Evolutionary conservation across 441 rosid genomes (phyloP), one percentile per base, ranked within the genome.

Genomic region (California macrophylla): DNA sequence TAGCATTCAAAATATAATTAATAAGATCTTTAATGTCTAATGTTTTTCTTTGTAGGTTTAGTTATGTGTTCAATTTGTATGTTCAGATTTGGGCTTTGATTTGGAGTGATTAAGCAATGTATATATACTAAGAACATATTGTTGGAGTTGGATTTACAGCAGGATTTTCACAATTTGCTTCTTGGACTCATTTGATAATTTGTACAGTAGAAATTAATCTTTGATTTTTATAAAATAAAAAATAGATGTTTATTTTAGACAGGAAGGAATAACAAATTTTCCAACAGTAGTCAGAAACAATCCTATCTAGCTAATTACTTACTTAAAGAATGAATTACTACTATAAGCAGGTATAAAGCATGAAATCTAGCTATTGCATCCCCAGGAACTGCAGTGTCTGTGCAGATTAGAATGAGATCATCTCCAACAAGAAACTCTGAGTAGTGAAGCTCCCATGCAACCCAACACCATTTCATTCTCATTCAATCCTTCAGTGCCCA

Each of bases 381-480:
- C 10, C 15, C 15, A 38, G 45, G 45, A 38, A 38, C 45, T 38
- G 45, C 3, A 8, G n/a, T 38, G 15, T 38, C 2, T 29, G 32
- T 38, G 9, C 15, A 12, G 2, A 10, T 8, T 9, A 12, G 15
- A 38, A 6, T 38, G 45, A 18, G 60, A 54, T 9, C 34, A 68
- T 32, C 64, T 68, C 65, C 71, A 68, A 21, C n/a, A 52, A 32
- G 50, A 68, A 20, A 68, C 61, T 26, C 29, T 54, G 54, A 54
- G 20, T 6, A 45, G 15, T 29, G 71, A 13, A 38, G 64, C 34
- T 54, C 50, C 50, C 40, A 34, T 21, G 0, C 21, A 54, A 38
- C 71, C 71, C 71, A 54, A 32, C 61, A 61, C 65, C 64, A 54
- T 68, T 54, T 20, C 10, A 61, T 68, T 68, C 15, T 54, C 45